Percentiles rank a stretch among this genome's conserved stretches.
phyloP scores from a whole-genome alignment of 441 rosid species.

The Francoa sonchifolia region DNA sequence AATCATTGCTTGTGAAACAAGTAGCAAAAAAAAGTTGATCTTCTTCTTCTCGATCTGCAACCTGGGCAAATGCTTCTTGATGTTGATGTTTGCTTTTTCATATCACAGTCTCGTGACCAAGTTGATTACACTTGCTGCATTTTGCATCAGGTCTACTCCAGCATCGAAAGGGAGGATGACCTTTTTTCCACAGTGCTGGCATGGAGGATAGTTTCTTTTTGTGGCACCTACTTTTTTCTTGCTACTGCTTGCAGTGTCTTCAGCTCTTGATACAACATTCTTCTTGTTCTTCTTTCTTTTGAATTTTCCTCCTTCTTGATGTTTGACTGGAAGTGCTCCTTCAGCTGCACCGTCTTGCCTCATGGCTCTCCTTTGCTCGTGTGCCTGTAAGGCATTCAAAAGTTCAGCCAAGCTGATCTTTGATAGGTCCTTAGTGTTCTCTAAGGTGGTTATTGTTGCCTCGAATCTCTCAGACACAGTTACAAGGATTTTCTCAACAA shows the following conservation, averaged over 20 bases:
- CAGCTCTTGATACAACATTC: not conserved
- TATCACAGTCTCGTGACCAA: not conserved
- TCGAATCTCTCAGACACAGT: not conserved
- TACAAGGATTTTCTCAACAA: not conserved
- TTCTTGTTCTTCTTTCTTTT: not conserved
- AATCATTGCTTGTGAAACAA: not conserved
- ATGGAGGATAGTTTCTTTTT: not conserved
- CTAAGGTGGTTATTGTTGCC: not conserved
- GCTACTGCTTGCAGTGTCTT: not conserved
- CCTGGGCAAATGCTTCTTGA: not conserved
- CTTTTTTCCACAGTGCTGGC: not conserved
- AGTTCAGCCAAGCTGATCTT: not conserved
- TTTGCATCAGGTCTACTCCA: not conserved
- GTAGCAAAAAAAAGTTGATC: conserved; percentile 9
- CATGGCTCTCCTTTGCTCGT: not conserved
- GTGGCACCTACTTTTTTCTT: not conserved
- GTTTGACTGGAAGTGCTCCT: not conserved
- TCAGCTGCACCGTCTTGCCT: not conserved
- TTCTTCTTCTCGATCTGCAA: not conserved
- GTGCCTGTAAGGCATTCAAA: conserved; percentile 8
- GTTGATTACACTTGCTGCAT: conserved; percentile 4
- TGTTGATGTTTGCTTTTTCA: not conserved
- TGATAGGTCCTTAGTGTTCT: conserved; percentile 4
- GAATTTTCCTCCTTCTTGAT: not conserved
- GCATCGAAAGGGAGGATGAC: not conserved